Evolutionary conservation across 192 early-diverging fungal species (phyloP), one percentile per base, ranked within the genome.

Genomic region (Rhizophagus prolifer): DNA sequence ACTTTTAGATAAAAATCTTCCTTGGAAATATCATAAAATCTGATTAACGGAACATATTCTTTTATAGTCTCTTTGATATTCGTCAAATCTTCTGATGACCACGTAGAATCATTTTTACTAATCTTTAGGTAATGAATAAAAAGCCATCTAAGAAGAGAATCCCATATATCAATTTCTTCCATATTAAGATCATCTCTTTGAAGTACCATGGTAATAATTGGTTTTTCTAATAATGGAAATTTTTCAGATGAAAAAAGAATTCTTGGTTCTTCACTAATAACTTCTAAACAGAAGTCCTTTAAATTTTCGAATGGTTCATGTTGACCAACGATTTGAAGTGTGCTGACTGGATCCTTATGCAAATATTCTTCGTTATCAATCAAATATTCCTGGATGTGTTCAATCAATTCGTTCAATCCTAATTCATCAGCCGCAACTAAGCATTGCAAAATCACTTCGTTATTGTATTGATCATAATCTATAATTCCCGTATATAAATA

Each of bases 1-100:
- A 66, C 64, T 36, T 66, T 66, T 66, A 34, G 9, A 6, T 16
- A 34, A 66, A 66, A 66, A 16, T 66, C 64, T 66, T 36, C 64
- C 23, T 28, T 28, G 28, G 64, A 36, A 5, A 66, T 66, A 36
- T 66, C 28, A 36, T 34, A 66, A 21, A 66, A 66, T 21, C 64
- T 66, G 10, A 66, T 36, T 66, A 66, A 66, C 26, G 64, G 64
- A 21, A 54, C 7, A 54, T 54, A 54, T 54, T 54, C 50, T 21
- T 54, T 16, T 54, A 54, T 21, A 54, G 19, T 54, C 4, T 54
- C 19, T 21, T 54, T 54, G 7, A 54, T 6, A 21, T 54, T 21
- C 7, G 5, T 54, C 16, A 21, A 54, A 54, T 7, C 16, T 54
- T 54, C 50, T 54, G 50, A 54, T 16, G 50, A 6, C 50, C 50